Evolutionary conservation across 257 asterid genomes (phyloP).

Genomic region (Apocynum venetum): DNA sequence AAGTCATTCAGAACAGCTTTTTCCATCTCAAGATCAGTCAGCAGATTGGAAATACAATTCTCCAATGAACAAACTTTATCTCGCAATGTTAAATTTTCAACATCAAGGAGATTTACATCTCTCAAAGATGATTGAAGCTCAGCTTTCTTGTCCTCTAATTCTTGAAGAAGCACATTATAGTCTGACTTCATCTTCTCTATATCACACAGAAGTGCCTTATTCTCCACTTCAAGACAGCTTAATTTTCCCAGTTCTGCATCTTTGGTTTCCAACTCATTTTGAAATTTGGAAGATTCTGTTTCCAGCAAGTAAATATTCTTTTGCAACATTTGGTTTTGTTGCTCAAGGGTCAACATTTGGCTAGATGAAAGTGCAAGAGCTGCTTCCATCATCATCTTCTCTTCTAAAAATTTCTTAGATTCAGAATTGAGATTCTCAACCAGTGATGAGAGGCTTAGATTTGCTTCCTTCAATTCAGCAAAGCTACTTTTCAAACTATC

Average conservation of each 20-base stretch:
- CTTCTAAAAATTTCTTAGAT: slow-evolving; percentile 41
- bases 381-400: slow-evolving; percentile 48
- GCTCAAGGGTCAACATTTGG: slow-evolving; percentile 41
- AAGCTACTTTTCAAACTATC: slow-evolving; percentile 28
- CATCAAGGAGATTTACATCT: slow-evolving; percentile 19
- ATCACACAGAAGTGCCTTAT: slow-evolving; percentile 36
- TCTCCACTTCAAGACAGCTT: slow-evolving; percentile 52
- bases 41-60: slow-evolving; percentile 37
- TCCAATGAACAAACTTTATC: slow-evolving; percentile 32
- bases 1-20: slow-evolving; percentile 15
- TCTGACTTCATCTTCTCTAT: slow-evolving; percentile 40
- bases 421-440: slow-evolving; percentile 38
- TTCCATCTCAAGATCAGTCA: slow-evolving; percentile 31
- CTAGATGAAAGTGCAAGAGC: slow-evolving; percentile 52
- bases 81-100: slow-evolving; percentile 35
- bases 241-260: slow-evolving; percentile 41
- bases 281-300: slow-evolving; percentile 38
- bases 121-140: slow-evolving; percentile 36
- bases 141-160: slow-evolving; percentile 43
- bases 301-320: slow-evolving; percentile 34
- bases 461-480: slow-evolving; percentile 31
- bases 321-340: slow-evolving; percentile 47
- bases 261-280: slow-evolving; percentile 45
- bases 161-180: slow-evolving; percentile 36
- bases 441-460: slow-evolving; percentile 27